Base-by-base conservation (phyloP, 2,329 filamentous ascomycete genomes). In the Pseudogymnoascus sp. region DNA sequence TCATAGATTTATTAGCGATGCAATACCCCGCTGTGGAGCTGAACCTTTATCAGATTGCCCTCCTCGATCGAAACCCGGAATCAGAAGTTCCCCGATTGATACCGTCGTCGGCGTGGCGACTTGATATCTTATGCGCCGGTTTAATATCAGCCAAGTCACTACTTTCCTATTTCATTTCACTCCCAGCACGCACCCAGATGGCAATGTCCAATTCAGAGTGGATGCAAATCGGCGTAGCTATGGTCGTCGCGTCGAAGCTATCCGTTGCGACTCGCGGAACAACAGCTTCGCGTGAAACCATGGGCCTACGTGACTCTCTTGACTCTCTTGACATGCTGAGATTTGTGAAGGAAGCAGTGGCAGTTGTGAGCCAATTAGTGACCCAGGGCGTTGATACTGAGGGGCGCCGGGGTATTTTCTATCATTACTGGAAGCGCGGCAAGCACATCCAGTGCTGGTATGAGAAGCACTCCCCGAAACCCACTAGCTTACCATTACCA, bases 1-100 rank as follows among this genome's bases (percentile, higher is more conserved):
- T 28, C 28, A 4, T 28, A 78, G 76, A 74, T 63, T 68, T 76
- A 4, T 69, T 78, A n/a, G 71, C 72, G 31, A 73, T 77, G 67
- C 75, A 77, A 60, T 77, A 75, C 37, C 72, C 76, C 63, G 74
- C 75, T 0, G 73, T 74, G 14, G 75, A 75, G 60, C 68, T 78
- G 0, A 77, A 75, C 66, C 72, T 79, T 6, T 77, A 74, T 64
- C 76, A 78, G 63, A 70, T 77, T 8, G 74, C 72, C 37, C 73
- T 78, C 54, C 51, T 57, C 28, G 51, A 57, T 57, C n/a, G 51
- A 57, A 34, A 6, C 28, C 10, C 25, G 3, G 51, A 57, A 34
- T 57, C 51, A 10, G 51, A 57, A 57, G 71, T 75, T 54, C 71
- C 74, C 60, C 70, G 71, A 28, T 67, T 41, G 67, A 65, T 65